These are phyloP conservation scores for Parachlorella kessleri DNA, from an alignment of 139 green algal species.

Conservation along the genomic window DNA sequence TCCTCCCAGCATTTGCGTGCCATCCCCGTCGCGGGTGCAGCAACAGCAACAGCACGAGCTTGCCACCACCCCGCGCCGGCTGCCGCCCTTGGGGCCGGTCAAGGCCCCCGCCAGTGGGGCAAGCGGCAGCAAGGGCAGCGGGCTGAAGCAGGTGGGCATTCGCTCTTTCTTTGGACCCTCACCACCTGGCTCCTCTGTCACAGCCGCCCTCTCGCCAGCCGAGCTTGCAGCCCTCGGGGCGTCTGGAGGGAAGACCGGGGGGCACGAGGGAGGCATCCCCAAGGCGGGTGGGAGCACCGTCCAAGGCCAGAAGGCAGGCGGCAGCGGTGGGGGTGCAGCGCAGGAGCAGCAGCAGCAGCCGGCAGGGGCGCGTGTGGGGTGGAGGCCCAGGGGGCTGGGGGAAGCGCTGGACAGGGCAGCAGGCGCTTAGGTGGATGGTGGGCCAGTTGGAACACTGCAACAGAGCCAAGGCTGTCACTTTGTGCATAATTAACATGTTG, in stretches of 20 bases:
- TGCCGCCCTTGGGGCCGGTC: too few species aligned
- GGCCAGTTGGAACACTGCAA: too few species aligned
- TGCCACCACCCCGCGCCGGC: neutral
- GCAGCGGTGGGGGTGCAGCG: too few species aligned
- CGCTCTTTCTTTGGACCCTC: slow-evolving; percentile 5
- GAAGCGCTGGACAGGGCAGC: too few species aligned
- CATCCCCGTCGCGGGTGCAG: neutral
- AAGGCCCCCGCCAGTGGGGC: neutral
- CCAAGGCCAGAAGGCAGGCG: neutral
- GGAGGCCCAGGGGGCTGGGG: too few species aligned
- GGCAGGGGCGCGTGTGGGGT: too few species aligned
- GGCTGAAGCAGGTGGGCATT: slow-evolving; percentile 21
- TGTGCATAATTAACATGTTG: too few species aligned
- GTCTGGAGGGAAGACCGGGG: neutral
- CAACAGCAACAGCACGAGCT: neutral
- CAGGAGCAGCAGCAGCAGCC: too few species aligned
- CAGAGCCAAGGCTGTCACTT: too few species aligned
- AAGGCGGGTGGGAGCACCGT: neutral
- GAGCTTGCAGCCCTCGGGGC: neutral
- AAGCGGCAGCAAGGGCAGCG: neutral
- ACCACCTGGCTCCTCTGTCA: neutral
- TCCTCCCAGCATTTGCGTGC: neutral
- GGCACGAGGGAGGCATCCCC: neutral
- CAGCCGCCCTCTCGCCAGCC: too few species aligned
- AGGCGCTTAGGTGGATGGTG: too few species aligned